phyloP scores from a whole-genome alignment of 805 yeast genomes.

The Kodamaea restingae region DNA sequence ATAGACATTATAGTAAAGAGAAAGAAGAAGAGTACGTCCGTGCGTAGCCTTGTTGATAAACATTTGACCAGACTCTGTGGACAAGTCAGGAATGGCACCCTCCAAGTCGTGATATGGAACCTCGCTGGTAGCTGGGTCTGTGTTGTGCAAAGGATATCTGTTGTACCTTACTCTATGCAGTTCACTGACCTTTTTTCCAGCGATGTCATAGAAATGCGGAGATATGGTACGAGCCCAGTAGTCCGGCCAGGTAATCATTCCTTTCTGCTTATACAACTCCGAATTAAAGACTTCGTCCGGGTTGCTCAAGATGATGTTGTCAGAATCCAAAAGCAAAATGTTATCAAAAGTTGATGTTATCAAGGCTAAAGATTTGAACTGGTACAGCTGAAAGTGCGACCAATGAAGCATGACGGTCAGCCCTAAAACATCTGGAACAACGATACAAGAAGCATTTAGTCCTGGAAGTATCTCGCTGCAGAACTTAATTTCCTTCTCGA shows the following conservation, averaged over 20 bases:
- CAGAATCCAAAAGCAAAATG: conserved; percentile 33
- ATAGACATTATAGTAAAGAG: conserved; percentile 61
- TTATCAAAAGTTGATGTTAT: conserved; percentile 33
- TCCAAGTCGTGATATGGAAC: conserved; percentile 59
- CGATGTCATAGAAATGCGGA: conserved; percentile 34
- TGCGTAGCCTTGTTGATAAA: conserved; percentile 56
- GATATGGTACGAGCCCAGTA: conserved; percentile 38
- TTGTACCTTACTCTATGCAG: conserved; percentile 22
- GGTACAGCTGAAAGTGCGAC: conserved; percentile 56
- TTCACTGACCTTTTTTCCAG: conserved; percentile 29
- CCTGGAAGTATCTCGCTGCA: conserved; percentile 53
- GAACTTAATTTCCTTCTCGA: conserved; percentile 27
- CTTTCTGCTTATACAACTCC: conserved; percentile 24
- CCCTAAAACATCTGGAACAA: conserved; percentile 45
- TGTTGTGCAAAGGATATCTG: conserved; percentile 21
- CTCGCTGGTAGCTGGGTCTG: conserved; percentile 9
- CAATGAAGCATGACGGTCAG: conserved; percentile 38
- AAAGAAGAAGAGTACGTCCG: conserved; percentile 51
- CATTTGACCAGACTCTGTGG: conserved; percentile 69
- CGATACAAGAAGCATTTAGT: conserved; percentile 64
- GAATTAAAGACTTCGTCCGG: conserved; percentile 31
- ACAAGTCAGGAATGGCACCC: conserved; percentile 65
- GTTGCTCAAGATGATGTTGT: conserved; percentile 26
- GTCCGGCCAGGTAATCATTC: conserved; percentile 43
- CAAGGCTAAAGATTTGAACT: conserved; percentile 57